Evolutionary conservation across 2,329 filamentous ascomycete species (phyloP), one percentile per base, ranked within the genome.

Genomic region (Scytalidium lignicola): DNA sequence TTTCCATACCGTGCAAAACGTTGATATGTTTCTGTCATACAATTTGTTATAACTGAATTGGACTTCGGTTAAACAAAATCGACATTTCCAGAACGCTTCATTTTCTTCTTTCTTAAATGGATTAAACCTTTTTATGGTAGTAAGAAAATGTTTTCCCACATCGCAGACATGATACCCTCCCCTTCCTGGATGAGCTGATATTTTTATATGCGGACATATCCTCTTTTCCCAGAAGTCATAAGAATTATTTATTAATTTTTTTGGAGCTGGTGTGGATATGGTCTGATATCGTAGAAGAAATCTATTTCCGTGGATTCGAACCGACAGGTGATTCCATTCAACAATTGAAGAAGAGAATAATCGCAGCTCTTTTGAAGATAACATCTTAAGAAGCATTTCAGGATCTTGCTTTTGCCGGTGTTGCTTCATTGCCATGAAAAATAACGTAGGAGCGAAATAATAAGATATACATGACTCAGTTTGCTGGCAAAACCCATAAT

Each of bases 1-100:
- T 49, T 51, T 49, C 51, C 49, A 54, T 39, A 49, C 51, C 22
- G 49, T 51, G 15, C 32, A 37, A 37, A 28, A 37, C 15, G 32
- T 37, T 13, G 32, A 37, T 5, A 37, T 9, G 15, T 8, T 37
- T 5, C 15, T 37, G 10, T 13, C 32, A 37, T 37, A 5, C 5
- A 37, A 17, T 37, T 37, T 37, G 5, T n/a, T 17, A 37, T 37
- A 37, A 37, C 5, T 37, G 15, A 37, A 37, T 37, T 37, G 32
- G 15, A 37, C 32, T 17, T 37, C 32, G 32, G 32, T 37, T 17
- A 37, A 37, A 37, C 32, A 37, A 17, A 37, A 37, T 5, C n/a
- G 32, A 13, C 32, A 37, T 37, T 37, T 37, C 32, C 32, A 8
- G 15, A 37, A 37, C 15, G 32, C 32, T 17, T 37, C 32, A 37